phyloP scores from a whole-genome alignment of 2,329 filamentous ascomycete species.

The Fusarium xylarioides region DNA sequence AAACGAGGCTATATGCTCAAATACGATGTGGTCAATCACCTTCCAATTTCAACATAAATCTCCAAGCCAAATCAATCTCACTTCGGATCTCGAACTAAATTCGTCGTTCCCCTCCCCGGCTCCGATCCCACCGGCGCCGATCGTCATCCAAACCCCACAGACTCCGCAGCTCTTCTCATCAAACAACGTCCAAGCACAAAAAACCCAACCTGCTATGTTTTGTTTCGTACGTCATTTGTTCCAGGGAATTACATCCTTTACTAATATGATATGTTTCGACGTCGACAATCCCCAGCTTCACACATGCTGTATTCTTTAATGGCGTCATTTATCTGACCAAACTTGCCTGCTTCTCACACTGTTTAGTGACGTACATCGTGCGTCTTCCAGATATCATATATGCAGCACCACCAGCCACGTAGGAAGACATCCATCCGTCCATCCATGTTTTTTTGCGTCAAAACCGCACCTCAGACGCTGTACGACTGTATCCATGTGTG shows the following conservation, averaged over 20 bases:
- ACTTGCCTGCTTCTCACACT: neutral
- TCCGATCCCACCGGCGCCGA: conserved; percentile 34
- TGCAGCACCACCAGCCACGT: conserved; percentile 31
- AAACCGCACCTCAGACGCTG: conserved; percentile 3
- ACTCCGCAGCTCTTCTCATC: conserved; percentile 3
- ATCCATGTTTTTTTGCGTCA: conserved; percentile 15
- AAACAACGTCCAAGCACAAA: neutral
- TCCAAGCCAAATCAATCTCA: neutral
- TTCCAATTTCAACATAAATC: neutral
- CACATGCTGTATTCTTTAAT: neutral
- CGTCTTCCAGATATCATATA: conserved; percentile 5
- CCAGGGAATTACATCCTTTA: neutral
- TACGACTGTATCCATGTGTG: conserved; percentile 1
- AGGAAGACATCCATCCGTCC: neutral
- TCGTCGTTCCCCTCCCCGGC: conserved; percentile 19
- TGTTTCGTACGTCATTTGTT: conserved; percentile 29
- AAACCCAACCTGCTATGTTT: conserved; percentile 1
- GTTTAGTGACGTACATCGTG: conserved; percentile 23
- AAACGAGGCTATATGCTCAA: neutral
- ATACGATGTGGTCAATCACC: neutral
- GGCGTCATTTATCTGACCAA: neutral
- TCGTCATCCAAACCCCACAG: conserved; percentile 31
- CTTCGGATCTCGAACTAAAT: conserved; percentile 22
- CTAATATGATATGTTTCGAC: neutral
- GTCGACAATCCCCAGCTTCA: neutral